Evolutionary conservation across 495 filamentous ascomycete species (phyloP).

Genomic region (Aspergillus cavernicola): DNA sequence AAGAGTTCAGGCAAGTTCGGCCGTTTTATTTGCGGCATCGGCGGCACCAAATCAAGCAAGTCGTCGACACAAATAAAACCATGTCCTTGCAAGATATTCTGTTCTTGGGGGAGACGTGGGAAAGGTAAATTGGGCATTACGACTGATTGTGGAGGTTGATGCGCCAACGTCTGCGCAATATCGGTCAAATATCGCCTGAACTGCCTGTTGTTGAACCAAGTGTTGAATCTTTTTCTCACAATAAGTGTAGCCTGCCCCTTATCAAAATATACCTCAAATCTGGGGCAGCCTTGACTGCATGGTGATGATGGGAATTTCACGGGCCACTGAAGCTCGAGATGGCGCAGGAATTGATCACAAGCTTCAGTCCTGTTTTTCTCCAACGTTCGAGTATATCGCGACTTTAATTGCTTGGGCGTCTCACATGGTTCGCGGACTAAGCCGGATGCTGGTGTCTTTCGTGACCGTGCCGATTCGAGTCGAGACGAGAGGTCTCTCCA

Average conservation of each 20-base stretch:
- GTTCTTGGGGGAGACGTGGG: background rate
- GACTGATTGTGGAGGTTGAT: background rate
- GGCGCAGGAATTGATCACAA: no score
- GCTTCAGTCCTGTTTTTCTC: no score
- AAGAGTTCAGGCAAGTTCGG: background rate
- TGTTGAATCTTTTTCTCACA: background rate
- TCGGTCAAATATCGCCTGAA: conserved; percentile 3
- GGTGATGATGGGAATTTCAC: no score
- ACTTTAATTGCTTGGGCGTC: no score
- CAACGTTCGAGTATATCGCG: no score
- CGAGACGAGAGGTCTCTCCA: no score
- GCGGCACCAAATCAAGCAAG: background rate
- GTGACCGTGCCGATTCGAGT: no score
- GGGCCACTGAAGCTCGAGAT: no score
- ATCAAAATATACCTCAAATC: background rate
- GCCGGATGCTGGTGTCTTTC: no score
- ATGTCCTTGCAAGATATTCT: background rate
- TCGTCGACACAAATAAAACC: conserved; percentile 10
- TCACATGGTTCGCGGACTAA: no score
- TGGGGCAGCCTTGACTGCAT: background rate
- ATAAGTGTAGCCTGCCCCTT: background rate
- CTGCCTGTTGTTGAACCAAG: conserved; percentile 13
- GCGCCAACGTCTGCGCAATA: no score
- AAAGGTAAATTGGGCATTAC: background rate
- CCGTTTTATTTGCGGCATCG: background rate